These are phyloP conservation scores for Striga asiatica DNA, from an alignment of 257 asterid species.

Conservation along the genomic window DNA sequence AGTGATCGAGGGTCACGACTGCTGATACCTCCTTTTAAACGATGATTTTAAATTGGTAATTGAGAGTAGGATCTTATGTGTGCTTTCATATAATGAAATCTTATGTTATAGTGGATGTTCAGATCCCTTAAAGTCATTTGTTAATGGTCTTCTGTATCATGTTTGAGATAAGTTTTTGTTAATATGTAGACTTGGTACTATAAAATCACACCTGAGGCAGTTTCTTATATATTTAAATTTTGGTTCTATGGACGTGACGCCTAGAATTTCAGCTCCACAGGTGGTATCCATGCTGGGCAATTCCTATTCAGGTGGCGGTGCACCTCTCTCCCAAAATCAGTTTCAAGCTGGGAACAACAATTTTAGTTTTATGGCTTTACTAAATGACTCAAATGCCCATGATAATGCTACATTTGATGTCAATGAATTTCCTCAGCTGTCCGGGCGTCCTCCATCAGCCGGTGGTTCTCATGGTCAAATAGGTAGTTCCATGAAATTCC, in stretches of 20 bases:
- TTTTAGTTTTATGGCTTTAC: slow-evolving; percentile 49
- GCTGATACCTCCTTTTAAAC: neutral
- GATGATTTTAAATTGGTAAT: too few species aligned
- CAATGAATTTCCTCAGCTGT: slow-evolving; percentile 81
- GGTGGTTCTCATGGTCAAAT: slow-evolving; percentile 82
- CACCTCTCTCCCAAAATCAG: slow-evolving; percentile 74
- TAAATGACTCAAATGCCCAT: slow-evolving; percentile 56
- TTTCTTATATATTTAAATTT: neutral
- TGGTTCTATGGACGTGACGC: slow-evolving; percentile 16
- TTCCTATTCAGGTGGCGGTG: slow-evolving; percentile 67
- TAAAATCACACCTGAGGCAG: too few species aligned
- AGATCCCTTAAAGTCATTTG: neutral
- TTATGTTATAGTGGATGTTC: too few species aligned
- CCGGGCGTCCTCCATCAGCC: slow-evolving; percentile 66
- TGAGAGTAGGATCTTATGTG: too few species aligned
- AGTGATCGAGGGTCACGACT: slow-evolving; percentile 4
- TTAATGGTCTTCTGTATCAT: neutral
- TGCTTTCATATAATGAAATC: too few species aligned
- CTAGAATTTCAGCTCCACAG: slow-evolving; percentile 66
- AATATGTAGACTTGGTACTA: neutral
- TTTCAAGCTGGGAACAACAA: slow-evolving; percentile 58
- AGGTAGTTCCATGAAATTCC: slow-evolving; percentile 27
- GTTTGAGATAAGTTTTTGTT: neutral
- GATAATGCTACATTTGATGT: slow-evolving; percentile 64
- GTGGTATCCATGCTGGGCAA: slow-evolving; percentile 69